Base-by-base conservation (phyloP, 2,329 filamentous ascomycete genomes). In the Verticillium dahliae region DNA sequence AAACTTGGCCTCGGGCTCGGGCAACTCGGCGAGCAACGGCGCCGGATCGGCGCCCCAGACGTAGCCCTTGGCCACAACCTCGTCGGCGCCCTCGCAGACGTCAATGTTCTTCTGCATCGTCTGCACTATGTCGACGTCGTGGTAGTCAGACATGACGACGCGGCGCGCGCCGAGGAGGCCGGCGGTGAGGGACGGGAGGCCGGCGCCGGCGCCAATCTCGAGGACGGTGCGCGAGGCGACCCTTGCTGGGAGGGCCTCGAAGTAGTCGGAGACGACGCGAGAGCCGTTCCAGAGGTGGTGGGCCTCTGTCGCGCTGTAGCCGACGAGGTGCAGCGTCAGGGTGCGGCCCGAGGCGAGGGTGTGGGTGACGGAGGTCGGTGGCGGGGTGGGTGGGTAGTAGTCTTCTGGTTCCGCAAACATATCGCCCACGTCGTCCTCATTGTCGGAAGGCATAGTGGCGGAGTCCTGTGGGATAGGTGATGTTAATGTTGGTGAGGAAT, bases 221-320 rank as follows among this genome's bases (percentile, higher is more conserved):
- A 97, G 85, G 2, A 97, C 84, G n/a, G 87, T 86, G 71, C 85
- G 88, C 65, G 76, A 81, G 14, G 76, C 70, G n/a, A 96, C 81
- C 4, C 91, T 81, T 9, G 74, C 69, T n/a, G 86, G 82, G 65
- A 86, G 80, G 52, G 84, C 77, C 75, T 97, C 91, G 62, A 97
- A 86, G 75, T 92, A 92, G 67, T 86, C 81, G 15, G 92, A 86
- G 57, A 94, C 83, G 45, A 91, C 86, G 65, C 90, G 89, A 63
- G 89, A 89, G 63, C 91, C 93, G 74, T 97, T 96, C 94, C 94
- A 98, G 35, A 97, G 83, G 66, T 90, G 84, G 75, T 97, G 91
- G 15, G 91, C 93, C 85, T 96, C 96, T 14, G 96, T 84, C 31
- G 92, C 91, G 78, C 90, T 94, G 74, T 91, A 88, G 63, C 93